A percentile compares a stretch with the other conserved stretches of the same genome.
Conservation (phyloP, 768 basidiomycete species). For the Cystofilobasidium macerans region DNA sequence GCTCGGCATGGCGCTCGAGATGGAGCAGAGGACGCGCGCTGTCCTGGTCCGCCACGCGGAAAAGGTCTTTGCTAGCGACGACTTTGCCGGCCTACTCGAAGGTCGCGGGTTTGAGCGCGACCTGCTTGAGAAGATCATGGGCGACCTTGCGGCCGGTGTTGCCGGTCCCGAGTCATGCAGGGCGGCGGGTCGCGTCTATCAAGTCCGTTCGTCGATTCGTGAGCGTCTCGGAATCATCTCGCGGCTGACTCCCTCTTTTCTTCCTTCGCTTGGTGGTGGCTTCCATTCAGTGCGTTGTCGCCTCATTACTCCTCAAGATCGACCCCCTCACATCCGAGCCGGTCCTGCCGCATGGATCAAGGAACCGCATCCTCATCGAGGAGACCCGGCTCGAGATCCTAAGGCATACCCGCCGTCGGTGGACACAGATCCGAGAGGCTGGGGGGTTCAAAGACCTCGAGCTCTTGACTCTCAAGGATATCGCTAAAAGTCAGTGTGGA, state of each 20-base stretch:
- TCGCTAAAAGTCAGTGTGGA: slow-evolving; percentile 56
- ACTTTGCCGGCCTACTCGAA: slow-evolving; percentile 67
- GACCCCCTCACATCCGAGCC: slow-evolving; percentile 53
- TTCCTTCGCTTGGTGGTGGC: background rate
- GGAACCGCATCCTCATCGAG: slow-evolving; percentile 61
- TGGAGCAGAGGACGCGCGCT: slow-evolving; percentile 52
- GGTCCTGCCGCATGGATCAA: slow-evolving; percentile 58
- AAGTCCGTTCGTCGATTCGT: slow-evolving; percentile 32
- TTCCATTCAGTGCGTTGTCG: slow-evolving; percentile 53
- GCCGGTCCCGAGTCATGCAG: slow-evolving; percentile 51
- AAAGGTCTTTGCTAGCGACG: slow-evolving; percentile 53
- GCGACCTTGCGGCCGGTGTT: slow-evolving; percentile 51
- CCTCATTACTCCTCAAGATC: slow-evolving; percentile 57
- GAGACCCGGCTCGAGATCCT: slow-evolving; percentile 54
- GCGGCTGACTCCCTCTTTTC: slow-evolving; percentile 6
- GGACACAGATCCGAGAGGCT: slow-evolving; percentile 60
- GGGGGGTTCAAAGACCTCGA: slow-evolving; percentile 77
- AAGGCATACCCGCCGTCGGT: slow-evolving; percentile 64
- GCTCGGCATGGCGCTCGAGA: slow-evolving; percentile 55
- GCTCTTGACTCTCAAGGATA: slow-evolving; percentile 77
- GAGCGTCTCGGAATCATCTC: slow-evolving; percentile 9
- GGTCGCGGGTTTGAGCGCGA: slow-evolving; percentile 60
- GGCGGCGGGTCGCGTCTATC: slow-evolving; percentile 51
- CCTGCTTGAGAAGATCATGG: slow-evolving; percentile 64
- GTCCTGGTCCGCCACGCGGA: slow-evolving; percentile 52